A percentile compares a stretch with the other conserved stretches of the same genome.
Evolutionary conservation across 2,329 filamentous ascomycete species (phyloP).

Genomic region (Alternaria alternata): DNA sequence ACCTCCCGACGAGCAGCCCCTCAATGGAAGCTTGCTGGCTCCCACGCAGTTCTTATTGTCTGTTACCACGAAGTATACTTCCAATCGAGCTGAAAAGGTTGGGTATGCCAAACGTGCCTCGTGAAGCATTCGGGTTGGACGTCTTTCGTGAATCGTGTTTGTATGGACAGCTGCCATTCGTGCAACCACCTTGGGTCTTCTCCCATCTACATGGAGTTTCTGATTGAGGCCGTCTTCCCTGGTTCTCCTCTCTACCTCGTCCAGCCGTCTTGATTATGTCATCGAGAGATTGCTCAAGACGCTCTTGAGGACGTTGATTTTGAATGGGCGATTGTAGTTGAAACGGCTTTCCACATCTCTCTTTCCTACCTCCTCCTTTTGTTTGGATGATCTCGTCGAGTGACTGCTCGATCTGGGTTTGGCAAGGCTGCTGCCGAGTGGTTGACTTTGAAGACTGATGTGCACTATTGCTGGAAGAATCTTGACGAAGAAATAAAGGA

Average conservation of each 20-base stretch:
- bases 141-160: background rate
- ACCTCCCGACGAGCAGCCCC: background rate
- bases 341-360: background rate
- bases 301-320: background rate
- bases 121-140: background rate
- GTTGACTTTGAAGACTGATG: background rate
- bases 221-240: background rate
- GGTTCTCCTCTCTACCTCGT: background rate
- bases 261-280: background rate
- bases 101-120: background rate
- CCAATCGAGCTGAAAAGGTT: background rate
- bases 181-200: background rate
- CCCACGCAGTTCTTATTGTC: background rate
- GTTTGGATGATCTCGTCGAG: background rate
- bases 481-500: background rate
- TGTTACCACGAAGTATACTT: background rate
- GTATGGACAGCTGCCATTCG: background rate
- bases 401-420: background rate
- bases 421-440: background rate
- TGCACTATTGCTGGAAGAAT: background rate
- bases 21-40: background rate
- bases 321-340: background rate
- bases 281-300: background rate
- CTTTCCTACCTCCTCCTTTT: background rate
- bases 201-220: background rate